phyloP scores from a whole-genome alignment of 257 asterid species.

The Gentiana dahurica region DNA sequence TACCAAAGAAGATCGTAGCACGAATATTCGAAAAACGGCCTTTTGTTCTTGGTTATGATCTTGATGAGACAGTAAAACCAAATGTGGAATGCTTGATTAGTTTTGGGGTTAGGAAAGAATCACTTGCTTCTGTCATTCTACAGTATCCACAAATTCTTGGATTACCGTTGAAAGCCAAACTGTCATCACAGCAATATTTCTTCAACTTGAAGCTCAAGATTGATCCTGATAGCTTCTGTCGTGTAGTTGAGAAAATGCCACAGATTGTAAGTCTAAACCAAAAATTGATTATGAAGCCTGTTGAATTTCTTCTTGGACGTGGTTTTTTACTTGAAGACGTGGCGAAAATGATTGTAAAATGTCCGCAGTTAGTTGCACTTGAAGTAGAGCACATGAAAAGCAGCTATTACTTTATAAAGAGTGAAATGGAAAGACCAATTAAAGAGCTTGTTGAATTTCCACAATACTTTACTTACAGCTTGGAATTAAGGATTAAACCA shows the following conservation, averaged over 20 bases:
- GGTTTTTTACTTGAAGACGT: conserved; percentile 44
- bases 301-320: conserved; percentile 66
- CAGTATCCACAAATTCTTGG: conserved; percentile 89
- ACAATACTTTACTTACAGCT: conserved; percentile 79
- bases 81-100: conserved; percentile 77
- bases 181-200: conserved; percentile 78
- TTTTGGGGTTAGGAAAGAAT: conserved; percentile 61
- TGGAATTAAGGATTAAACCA: conserved; percentile 81
- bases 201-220: conserved; percentile 84
- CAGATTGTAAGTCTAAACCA: conserved; percentile 81
- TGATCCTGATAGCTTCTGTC: conserved; percentile 79
- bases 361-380: conserved; percentile 75
- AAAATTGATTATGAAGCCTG: conserved; percentile 68
- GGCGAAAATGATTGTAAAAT: conserved; percentile 67
- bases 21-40: conserved; percentile 88
- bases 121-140: conserved; percentile 54
- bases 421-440: conserved; percentile 62
- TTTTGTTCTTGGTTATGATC: conserved; percentile 69
- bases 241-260: conserved; percentile 71
- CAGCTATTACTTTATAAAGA: conserved; percentile 79
- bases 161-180: conserved; percentile 78
- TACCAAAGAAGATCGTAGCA: conserved; percentile 62
- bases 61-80: conserved; percentile 73
- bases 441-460: conserved; percentile 80
- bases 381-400: conserved; percentile 85